These are phyloP conservation scores for Emergomyces orientalis DNA, from an alignment of 2,329 filamentous ascomycete species.

Conservation along the genomic window DNA sequence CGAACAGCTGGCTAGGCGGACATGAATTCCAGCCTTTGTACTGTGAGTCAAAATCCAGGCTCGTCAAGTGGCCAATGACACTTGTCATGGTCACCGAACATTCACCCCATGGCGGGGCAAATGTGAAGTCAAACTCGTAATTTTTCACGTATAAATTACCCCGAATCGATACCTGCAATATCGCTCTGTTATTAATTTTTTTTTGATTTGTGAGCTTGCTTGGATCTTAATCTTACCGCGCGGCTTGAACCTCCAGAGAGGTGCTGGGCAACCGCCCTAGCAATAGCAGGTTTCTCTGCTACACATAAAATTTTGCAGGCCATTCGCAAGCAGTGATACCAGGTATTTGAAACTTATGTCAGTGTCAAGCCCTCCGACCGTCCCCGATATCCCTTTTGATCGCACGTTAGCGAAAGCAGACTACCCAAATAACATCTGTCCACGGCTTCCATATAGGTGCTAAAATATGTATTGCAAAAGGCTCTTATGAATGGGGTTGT, in stretches of 20 bases:
- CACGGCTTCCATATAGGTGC: neutral
- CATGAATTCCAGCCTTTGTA: constrained; percentile 76
- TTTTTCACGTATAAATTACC: constrained; percentile 80
- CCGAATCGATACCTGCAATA: constrained; percentile 52
- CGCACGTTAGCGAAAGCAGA: neutral
- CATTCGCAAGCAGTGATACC: constrained; percentile 21
- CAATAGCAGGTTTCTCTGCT: constrained; percentile 86
- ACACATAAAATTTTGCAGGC: constrained; percentile 59
- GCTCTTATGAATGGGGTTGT: neutral
- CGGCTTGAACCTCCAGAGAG: constrained; percentile 66
- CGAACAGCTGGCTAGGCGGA: constrained; percentile 68
- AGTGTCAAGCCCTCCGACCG: constrained; percentile 3
- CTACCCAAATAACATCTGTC: neutral
- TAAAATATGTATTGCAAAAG: neutral
- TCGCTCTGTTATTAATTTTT: constrained; percentile 9
- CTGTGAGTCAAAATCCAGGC: constrained; percentile 63
- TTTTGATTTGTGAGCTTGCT: neutral
- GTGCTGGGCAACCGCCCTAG: constrained; percentile 85
- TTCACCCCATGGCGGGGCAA: constrained; percentile 66
- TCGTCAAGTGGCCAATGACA: constrained; percentile 78
- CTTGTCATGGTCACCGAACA: constrained; percentile 90
- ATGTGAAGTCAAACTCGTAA: constrained; percentile 84
- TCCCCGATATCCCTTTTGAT: neutral
- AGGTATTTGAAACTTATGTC: constrained; percentile 9
- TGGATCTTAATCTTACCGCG: constrained; percentile 48